These are phyloP conservation scores for Fusarium burgessii DNA, from an alignment of 2,329 filamentous ascomycete species.

Conservation along the genomic window DNA sequence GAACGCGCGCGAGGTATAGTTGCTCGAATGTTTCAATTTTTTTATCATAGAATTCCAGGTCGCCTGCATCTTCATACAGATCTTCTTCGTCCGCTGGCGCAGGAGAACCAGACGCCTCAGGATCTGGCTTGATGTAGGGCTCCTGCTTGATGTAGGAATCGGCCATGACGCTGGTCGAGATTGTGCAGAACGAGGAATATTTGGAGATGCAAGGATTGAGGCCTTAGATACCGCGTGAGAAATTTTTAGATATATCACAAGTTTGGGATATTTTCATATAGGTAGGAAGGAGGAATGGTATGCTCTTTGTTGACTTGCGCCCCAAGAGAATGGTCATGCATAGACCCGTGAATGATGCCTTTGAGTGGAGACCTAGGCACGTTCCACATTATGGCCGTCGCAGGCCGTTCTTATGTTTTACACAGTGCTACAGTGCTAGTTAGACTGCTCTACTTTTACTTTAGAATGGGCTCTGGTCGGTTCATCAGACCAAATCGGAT, in stretches of 20 bases:
- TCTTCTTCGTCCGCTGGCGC: slow-evolving; percentile 71
- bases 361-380: background rate
- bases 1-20: slow-evolving; percentile 81
- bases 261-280: background rate
- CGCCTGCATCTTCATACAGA: slow-evolving; percentile 71
- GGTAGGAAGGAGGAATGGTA: background rate
- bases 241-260: background rate
- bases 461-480: background rate
- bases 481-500: background rate
- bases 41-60: slow-evolving; percentile 67
- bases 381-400: background rate
- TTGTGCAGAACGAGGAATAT: background rate
- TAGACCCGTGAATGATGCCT: slow-evolving; percentile 23
- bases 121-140: slow-evolving; percentile 62
- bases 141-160: slow-evolving; percentile 60
- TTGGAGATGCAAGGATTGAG: background rate
- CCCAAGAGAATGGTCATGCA: slow-evolving; percentile 9
- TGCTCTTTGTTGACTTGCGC: background rate
- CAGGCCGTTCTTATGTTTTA: background rate
- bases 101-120: slow-evolving; percentile 58
- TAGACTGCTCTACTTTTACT: background rate
- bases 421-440: background rate
- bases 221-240: background rate
- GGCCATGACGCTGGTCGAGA: slow-evolving; percentile 48
- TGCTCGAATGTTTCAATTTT: slow-evolving; percentile 55